Percentiles rank a stretch among this genome's conserved stretches.
phyloP scores from a whole-genome alignment of 345 rosid genomes.

The Jatropha curcas region DNA sequence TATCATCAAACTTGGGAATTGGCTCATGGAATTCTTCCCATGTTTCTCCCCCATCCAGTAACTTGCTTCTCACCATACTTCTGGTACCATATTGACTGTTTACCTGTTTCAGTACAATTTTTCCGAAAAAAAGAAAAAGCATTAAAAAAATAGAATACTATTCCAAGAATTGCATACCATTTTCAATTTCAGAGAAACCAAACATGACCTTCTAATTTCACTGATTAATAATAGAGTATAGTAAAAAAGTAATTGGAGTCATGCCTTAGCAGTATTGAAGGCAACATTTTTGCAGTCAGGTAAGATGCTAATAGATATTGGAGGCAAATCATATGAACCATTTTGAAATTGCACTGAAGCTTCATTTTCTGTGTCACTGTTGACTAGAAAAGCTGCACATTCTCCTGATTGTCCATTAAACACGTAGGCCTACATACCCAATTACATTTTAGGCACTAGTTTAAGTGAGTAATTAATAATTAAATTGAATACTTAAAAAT shows the following conservation, averaged over 20 bases:
- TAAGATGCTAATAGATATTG: conserved; percentile 62
- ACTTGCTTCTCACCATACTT: conserved; percentile 21
- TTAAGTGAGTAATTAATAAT: too few species aligned
- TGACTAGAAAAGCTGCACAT: conserved; percentile 75
- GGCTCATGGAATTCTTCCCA: conserved; percentile 65
- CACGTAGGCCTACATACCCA: conserved; percentile 53
- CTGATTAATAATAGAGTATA: too few species aligned
- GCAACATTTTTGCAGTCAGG: conserved; percentile 72
- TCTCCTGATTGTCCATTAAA: conserved; percentile 38
- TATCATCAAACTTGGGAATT: conserved; percentile 47
- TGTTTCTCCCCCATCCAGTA: conserved; percentile 18
- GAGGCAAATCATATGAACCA: conserved; percentile 52
- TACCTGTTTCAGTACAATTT: conserved; percentile 37
- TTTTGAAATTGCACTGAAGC: conserved; percentile 47
- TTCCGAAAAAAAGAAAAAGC: neutral
- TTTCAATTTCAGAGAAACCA: too few species aligned
- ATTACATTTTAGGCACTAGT: neutral
- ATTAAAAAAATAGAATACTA: too few species aligned
- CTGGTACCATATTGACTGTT: conserved; percentile 51
- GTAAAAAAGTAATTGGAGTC: neutral
- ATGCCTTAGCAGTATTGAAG: conserved; percentile 76
- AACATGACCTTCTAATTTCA: too few species aligned
- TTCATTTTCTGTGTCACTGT: conserved; percentile 34
- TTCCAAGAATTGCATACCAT: too few species aligned
- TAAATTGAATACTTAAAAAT: too few species aligned